phyloP scores from a whole-genome alignment of 192 early-diverging fungal species.

The Backusella australiensis region DNA sequence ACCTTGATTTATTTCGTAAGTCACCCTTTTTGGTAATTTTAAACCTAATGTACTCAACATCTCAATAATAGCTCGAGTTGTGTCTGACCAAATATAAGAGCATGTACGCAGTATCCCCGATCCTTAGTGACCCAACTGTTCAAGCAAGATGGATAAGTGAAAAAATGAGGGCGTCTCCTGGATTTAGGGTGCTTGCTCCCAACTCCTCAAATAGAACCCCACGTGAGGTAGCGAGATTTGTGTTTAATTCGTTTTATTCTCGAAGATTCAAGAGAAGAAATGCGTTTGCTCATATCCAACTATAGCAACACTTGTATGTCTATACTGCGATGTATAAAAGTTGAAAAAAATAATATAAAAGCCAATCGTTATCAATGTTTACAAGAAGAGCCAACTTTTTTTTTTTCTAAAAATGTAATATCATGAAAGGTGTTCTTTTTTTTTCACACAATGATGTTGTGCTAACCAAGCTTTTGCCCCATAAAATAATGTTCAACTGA shows the following conservation, averaged over 20 bases:
- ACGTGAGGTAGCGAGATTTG: not conserved
- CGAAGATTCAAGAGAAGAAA: not conserved
- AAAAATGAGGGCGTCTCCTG: not conserved
- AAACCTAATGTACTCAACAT: not conserved
- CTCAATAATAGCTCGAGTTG: constrained; percentile 1
- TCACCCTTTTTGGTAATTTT: constrained; percentile 14
- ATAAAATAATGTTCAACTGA: not conserved
- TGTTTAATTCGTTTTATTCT: not conserved
- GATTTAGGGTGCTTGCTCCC: not conserved
- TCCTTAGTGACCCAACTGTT: not conserved
- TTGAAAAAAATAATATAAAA: not conserved
- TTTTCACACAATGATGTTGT: not conserved
- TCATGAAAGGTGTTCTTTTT: too few species aligned
- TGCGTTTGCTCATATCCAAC: not conserved
- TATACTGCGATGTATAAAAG: not conserved
- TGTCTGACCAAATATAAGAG: not conserved
- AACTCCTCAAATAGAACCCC: not conserved
- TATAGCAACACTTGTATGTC: not conserved
- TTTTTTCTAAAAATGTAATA: not conserved
- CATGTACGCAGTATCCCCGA: not conserved
- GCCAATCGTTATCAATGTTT: not conserved
- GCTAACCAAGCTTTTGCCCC: not conserved
- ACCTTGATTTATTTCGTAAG: too few species aligned
- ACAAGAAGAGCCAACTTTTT: not conserved
- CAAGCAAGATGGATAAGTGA: not conserved